phyloP scores from a whole-genome alignment of 805 yeast species.

The Candida stauntonica region DNA sequence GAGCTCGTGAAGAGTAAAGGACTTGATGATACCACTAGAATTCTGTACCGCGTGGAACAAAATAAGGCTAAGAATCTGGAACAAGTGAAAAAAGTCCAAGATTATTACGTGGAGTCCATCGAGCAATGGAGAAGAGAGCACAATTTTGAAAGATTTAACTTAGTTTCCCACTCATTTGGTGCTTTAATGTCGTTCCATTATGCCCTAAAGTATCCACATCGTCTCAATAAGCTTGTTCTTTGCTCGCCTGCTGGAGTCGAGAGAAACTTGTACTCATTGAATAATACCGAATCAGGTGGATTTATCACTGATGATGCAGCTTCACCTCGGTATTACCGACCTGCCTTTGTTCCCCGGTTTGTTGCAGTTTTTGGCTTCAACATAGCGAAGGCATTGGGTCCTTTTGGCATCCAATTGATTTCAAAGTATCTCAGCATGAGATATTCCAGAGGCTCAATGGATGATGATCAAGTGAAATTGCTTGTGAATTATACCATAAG shows the following conservation, averaged over 20 bases:
- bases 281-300: constrained; percentile 23
- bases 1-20: constrained; percentile 12
- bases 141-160: constrained; percentile 48
- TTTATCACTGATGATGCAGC: constrained; percentile 17
- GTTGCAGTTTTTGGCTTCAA: constrained; percentile 38
- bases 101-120: constrained; percentile 51
- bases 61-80: constrained; percentile 18
- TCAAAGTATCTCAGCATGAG: constrained; percentile 30
- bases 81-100: constrained; percentile 40
- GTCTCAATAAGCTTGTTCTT: constrained; percentile 50
- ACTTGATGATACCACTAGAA: constrained; percentile 1
- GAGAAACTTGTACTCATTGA: constrained; percentile 56
- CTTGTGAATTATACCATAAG: constrained; percentile 21
- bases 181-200: constrained; percentile 69
- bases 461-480: constrained; percentile 16
- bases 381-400: constrained; percentile 42
- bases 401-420: constrained; percentile 35
- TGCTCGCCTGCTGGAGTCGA: constrained; percentile 81
- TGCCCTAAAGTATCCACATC: constrained; percentile 51
- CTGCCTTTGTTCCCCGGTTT: constrained; percentile 28
- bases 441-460: constrained; percentile 23
- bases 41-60: constrained; percentile 15
- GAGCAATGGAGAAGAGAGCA: constrained; percentile 59
- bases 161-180: constrained; percentile 78
- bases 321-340: constrained; percentile 26